phyloP scores from a whole-genome alignment of 805 yeast genomes.

The Candida tallmaniae region DNA sequence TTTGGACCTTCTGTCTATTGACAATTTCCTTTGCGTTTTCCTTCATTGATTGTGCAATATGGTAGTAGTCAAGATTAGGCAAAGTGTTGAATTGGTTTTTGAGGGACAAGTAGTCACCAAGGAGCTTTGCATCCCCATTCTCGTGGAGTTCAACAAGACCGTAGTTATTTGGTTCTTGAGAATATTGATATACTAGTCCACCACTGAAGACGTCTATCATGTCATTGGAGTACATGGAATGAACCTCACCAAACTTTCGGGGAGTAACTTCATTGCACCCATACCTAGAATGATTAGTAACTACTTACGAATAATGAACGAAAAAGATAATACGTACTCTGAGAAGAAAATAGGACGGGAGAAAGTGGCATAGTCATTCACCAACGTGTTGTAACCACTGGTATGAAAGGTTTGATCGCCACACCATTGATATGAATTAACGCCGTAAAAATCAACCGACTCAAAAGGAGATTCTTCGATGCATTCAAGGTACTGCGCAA shows the following conservation, averaged over 20 bases:
- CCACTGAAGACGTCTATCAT: conserved; percentile 82
- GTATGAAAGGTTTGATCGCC: conserved; percentile 80
- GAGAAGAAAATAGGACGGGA: conserved; percentile 81
- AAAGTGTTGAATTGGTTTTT: conserved; percentile 40
- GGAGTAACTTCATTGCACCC: conserved; percentile 87
- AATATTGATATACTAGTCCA: conserved; percentile 76
- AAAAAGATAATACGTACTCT: conserved; percentile 45
- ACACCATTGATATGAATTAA: conserved; percentile 80
- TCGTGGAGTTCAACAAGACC: conserved; percentile 57
- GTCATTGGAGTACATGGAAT: conserved; percentile 58
- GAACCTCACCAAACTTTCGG: conserved; percentile 72
- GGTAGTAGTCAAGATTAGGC: conserved; percentile 20
- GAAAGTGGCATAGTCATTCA: conserved; percentile 63
- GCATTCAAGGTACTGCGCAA: conserved; percentile 80
- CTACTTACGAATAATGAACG: too few species aligned
- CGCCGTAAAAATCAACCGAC: conserved; percentile 76
- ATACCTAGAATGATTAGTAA: conserved; percentile 22
- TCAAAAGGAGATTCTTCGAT: conserved; percentile 47
- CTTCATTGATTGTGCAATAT: conserved; percentile 21
- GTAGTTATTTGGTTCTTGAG: conserved; percentile 75
- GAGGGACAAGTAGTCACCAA: conserved; percentile 41
- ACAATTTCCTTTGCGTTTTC: conserved; percentile 20
- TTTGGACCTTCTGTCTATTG: conserved; percentile 14
- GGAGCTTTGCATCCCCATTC: conserved; percentile 39
- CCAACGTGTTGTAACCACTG: conserved; percentile 65